A percentile compares a stretch with the other conserved stretches of the same genome.
Conservation (phyloP, 108 stramenopile species). For the Cylindrotheca fusiformis region DNA sequence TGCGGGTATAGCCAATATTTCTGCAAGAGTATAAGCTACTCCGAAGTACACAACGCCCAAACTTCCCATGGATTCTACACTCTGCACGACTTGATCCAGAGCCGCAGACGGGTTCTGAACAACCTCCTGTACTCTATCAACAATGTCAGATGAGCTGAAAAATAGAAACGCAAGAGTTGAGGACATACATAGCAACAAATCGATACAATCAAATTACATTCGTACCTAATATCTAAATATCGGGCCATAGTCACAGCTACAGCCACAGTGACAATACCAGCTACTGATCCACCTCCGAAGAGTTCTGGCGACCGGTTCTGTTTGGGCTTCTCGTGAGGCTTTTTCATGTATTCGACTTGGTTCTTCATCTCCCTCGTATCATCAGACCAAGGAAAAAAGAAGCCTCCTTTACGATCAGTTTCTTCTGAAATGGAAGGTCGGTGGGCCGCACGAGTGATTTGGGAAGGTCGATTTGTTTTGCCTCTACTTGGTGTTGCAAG, state of each 20-base stretch:
- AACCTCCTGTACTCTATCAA: slow-evolving; percentile 4
- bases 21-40: slow-evolving; percentile 60
- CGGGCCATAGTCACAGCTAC: background rate
- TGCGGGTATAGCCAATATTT: slow-evolving; percentile 84
- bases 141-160: slow-evolving; percentile 1
- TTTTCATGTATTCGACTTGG: background rate
- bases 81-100: slow-evolving; percentile 28
- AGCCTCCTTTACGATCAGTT: background rate
- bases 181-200: background rate
- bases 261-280: background rate
- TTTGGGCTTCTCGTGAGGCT: too few relatives aligned
- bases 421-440: background rate
- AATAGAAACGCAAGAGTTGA: background rate
- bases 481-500: background rate
- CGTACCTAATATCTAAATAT: slow-evolving; percentile 8
- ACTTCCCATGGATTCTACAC: slow-evolving; percentile 37
- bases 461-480: background rate
- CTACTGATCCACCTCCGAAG: too few relatives aligned
- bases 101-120: slow-evolving; percentile 27
- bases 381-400: background rate
- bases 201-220: background rate
- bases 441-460: background rate
- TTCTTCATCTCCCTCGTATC: background rate
- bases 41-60: slow-evolving; percentile 39
- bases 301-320: too few relatives aligned